phyloP scores from a whole-genome alignment of 495 filamentous ascomycete species.

The Aspergillus cavernicola region DNA sequence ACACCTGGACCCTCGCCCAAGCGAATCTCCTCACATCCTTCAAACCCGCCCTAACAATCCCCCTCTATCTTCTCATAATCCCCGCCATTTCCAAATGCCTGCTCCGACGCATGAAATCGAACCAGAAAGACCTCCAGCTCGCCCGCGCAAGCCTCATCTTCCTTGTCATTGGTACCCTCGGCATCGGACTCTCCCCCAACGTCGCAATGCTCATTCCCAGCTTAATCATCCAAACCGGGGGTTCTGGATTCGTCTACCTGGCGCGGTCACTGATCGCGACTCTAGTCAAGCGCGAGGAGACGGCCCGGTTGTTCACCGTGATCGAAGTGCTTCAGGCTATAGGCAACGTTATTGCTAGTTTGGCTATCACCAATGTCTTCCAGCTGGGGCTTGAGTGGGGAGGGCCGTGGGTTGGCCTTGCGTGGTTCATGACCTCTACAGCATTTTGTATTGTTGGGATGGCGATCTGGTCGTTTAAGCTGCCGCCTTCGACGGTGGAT shows the following conservation, averaged over 20 bases:
- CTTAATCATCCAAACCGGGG: constrained; percentile 46
- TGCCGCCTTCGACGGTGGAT: constrained; percentile 21
- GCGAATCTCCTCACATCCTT: constrained; percentile 53
- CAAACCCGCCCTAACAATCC: constrained; percentile 46
- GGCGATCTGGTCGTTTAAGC: constrained; percentile 36
- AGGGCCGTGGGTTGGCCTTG: constrained; percentile 51
- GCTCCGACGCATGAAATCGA: constrained; percentile 34
- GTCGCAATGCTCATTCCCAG: constrained; percentile 40
- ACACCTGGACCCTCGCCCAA: constrained; percentile 50
- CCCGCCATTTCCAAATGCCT: constrained; percentile 38
- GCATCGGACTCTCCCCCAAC: constrained; percentile 42
- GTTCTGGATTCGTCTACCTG: constrained; percentile 43
- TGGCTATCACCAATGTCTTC: constrained; percentile 52
- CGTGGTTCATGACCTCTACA: constrained; percentile 49
- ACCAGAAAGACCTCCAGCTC: constrained; percentile 51
- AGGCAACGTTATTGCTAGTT: constrained; percentile 51
- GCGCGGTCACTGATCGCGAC: constrained; percentile 50
- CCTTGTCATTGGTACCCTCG: constrained; percentile 42
- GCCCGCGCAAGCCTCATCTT: constrained; percentile 45
- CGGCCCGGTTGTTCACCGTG: constrained; percentile 53
- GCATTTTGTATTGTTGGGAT: constrained; percentile 38
- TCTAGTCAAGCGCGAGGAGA: constrained; percentile 49
- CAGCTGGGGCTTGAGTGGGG: constrained; percentile 45
- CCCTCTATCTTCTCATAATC: constrained; percentile 48
- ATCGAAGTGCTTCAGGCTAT: constrained; percentile 54